Evolutionary conservation across 2,329 filamentous ascomycete genomes (phyloP), one percentile per base, ranked within the genome.

Genomic region (Fusarium caatingaense): DNA sequence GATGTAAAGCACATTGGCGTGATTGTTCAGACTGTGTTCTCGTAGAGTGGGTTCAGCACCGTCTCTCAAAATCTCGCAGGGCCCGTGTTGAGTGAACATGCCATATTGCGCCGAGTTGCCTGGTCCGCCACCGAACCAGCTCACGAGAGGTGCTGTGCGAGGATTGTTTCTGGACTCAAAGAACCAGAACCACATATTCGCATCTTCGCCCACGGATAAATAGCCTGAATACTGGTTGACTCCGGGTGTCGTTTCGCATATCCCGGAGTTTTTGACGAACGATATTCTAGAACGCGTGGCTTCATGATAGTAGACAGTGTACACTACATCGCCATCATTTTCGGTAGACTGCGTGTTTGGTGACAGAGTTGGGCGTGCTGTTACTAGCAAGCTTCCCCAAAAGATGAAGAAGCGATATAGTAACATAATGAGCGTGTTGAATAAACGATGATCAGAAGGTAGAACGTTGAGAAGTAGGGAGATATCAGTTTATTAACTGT

Each of bases 301-400:
- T 37, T 18, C 10, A n/a, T 37, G 18, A 0, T 37, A 10, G 3
- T 37, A 37, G 34, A 37, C 18, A 10, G 10, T 37, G 10, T 37
- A 37, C 4, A 37, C 34, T 12, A 37, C 34, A 4, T 37, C 34
- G 2, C 10, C 18, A 8, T n/a, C 18, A 6, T 7, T 12, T n/a
- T 37, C 34, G 18, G 34, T 12, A 18, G 10, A 7, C 3, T 12
- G 10, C 6, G 11, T 12, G 10, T 4, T 12, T 12, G 18, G 4
- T n/a, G 10, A 4, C 1, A 2, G 3, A 2, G 10, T 37, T 7
- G 34, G 10, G 6, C 10, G n/a, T n/a, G 34, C 10, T n/a, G 10
- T n/a, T n/a, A n/a, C n/a, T n/a, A n/a, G n/a, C n/a, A n/a, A n/a
- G n/a, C n/a, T n/a, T n/a, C n/a, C n/a, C n/a, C n/a, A n/a, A n/a